Conservation (phyloP, 179 eudicot genomes). For the Vitellaria paradoxa region DNA sequence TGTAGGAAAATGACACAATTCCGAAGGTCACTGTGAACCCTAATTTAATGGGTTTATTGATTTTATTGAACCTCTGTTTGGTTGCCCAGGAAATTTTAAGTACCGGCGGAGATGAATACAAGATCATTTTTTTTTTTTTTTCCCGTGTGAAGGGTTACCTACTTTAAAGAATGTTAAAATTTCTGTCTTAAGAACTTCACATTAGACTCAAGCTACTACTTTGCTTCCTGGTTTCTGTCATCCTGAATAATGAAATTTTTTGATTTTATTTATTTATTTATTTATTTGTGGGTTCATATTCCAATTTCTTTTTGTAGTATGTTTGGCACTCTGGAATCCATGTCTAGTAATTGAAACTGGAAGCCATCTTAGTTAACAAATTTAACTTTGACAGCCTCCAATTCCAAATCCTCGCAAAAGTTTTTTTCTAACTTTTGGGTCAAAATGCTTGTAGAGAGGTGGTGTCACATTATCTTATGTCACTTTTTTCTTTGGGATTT, state of each 20-base stretch:
- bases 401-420: too few relatives aligned
- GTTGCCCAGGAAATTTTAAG: neutral
- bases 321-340: too few relatives aligned
- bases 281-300: neutral
- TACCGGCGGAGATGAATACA: neutral
- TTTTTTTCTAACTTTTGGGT: neutral
- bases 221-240: neutral
- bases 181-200: too few relatives aligned
- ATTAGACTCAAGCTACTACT: neutral
- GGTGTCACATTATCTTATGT: neutral
- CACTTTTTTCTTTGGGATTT: neutral
- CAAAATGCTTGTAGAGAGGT: neutral
- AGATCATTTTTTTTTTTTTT: neutral
- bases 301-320: too few relatives aligned
- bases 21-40: too few relatives aligned
- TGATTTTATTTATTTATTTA: too few relatives aligned
- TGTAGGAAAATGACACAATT: too few relatives aligned
- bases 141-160: neutral
- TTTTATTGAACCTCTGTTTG: neutral
- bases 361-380: too few relatives aligned
- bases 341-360: too few relatives aligned
- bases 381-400: too few relatives aligned
- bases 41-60: too few relatives aligned
- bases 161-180: neutral
- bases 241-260: neutral